Percentiles rank a stretch among this genome's conserved stretches.
Evolutionary conservation across 805 yeast species (phyloP).

Genomic region (Barnettozyma californica): DNA sequence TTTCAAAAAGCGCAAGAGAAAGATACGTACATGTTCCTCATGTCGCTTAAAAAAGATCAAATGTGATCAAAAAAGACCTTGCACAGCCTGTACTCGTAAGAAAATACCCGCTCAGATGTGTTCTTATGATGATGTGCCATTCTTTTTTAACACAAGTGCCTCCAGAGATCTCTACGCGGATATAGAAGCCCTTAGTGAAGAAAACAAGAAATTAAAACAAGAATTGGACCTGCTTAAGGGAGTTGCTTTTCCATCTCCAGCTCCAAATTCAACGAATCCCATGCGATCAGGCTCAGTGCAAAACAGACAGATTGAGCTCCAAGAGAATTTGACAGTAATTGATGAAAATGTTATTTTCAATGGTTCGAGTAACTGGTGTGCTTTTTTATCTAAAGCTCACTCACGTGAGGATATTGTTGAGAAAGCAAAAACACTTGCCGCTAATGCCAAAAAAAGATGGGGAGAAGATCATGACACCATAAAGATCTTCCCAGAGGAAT

Average conservation of each 20-base stretch:
- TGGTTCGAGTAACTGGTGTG: constrained; percentile 23
- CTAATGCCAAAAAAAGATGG: constrained; percentile 22
- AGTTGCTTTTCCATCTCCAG: not conserved
- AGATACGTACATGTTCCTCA: constrained; percentile 17
- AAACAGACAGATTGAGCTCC: constrained; percentile 4
- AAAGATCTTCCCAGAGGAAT: constrained; percentile 6
- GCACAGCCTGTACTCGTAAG: constrained; percentile 20
- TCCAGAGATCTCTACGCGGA: constrained; percentile 11
- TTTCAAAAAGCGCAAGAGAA: constrained; percentile 13
- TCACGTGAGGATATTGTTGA: constrained; percentile 8
- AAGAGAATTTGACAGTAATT: constrained; percentile 8
- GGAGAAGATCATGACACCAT: constrained; percentile 12
- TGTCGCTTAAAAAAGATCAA: constrained; percentile 22
- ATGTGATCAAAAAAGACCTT: constrained; percentile 24
- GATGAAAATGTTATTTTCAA: constrained; percentile 10
- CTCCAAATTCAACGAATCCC: not conserved
- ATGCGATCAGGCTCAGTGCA: not conserved
- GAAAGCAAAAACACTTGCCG: constrained; percentile 10
- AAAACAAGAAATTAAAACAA: constrained; percentile 15
- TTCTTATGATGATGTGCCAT: constrained; percentile 25
- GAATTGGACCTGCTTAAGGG: constrained; percentile 13
- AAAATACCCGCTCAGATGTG: constrained; percentile 22
- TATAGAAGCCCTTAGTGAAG: constrained; percentile 11
- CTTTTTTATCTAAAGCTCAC: constrained; percentile 8
- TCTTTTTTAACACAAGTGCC: constrained; percentile 23